These are phyloP conservation scores for Saccharomycopsis selenospora DNA, from an alignment of 805 yeast genomes.

Conservation along the genomic window DNA sequence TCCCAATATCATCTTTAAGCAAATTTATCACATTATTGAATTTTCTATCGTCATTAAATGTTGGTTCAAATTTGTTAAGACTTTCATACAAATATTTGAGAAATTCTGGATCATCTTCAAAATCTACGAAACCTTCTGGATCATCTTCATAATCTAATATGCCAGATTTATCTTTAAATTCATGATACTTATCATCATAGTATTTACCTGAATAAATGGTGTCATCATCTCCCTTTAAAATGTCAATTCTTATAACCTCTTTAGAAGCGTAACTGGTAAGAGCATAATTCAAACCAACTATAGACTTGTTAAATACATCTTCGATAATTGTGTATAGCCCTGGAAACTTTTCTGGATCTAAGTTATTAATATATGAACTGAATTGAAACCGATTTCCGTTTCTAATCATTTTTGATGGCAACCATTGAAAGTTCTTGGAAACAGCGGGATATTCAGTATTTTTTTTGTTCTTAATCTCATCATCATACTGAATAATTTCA, in stretches of 20 bases:
- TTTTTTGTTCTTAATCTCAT: background rate
- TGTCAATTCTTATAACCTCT: background rate
- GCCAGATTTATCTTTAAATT: too few species aligned
- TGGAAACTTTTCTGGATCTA: slow-evolving; percentile 30
- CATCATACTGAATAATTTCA: slow-evolving; percentile 10
- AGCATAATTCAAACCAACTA: slow-evolving; percentile 31
- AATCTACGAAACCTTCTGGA: too few species aligned
- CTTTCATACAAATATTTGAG: too few species aligned
- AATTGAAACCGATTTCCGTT: slow-evolving; percentile 22
- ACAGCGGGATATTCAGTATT: too few species aligned
- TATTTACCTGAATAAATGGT: too few species aligned
- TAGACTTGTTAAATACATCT: slow-evolving; percentile 26
- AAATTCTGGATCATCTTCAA: too few species aligned
- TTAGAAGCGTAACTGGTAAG: slow-evolving; percentile 23
- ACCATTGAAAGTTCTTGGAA: slow-evolving; percentile 32
- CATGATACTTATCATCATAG: background rate
- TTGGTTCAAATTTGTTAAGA: too few species aligned
- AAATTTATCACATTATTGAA: background rate
- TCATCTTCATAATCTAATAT: too few species aligned
- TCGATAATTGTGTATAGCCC: slow-evolving; percentile 30
- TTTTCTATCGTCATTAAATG: too few species aligned
- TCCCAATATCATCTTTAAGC: background rate
- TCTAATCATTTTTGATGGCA: slow-evolving; percentile 28
- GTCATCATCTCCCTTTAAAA: too few species aligned
- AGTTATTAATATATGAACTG: slow-evolving; percentile 35